These are phyloP conservation scores for Teratosphaeria gauchensis DNA, from an alignment of 2,329 filamentous ascomycete genomes.

Conservation along the genomic window DNA sequence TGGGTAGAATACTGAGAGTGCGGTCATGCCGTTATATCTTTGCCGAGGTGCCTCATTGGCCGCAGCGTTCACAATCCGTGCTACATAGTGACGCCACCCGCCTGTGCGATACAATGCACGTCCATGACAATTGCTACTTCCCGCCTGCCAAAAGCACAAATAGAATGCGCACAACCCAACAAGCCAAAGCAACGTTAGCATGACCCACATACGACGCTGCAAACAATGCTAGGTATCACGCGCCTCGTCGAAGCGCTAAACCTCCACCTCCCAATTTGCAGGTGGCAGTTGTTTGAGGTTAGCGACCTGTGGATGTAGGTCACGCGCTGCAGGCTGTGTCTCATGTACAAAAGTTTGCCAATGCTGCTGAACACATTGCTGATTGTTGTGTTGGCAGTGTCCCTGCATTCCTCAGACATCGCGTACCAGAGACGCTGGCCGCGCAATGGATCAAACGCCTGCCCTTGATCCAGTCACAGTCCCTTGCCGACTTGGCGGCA, in stretches of 20 bases:
- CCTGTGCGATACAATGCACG: neutral
- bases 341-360: neutral
- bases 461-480: slow-evolving; percentile 47
- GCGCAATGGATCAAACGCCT: slow-evolving; percentile 53
- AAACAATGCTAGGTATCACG: neutral
- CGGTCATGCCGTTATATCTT: no score
- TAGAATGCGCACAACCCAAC: neutral
- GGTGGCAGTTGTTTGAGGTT: slow-evolving; percentile 25
- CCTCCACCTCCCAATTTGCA: slow-evolving; percentile 12
- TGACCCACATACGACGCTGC: neutral
- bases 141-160: neutral
- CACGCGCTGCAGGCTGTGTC: neutral
- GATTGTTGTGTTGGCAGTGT: slow-evolving; percentile 42
- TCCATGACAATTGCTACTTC: neutral
- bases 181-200: neutral
- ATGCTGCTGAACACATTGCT: neutral
- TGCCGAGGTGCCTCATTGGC: no score
- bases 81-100: neutral
- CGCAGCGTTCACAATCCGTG: no score
- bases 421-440: slow-evolving; percentile 56
- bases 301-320: slow-evolving; percentile 21
- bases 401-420: slow-evolving; percentile 53
- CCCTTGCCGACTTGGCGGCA: slow-evolving; percentile 54
- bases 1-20: no score
- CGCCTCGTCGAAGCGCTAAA: slow-evolving; percentile 13